phyloP scores from a whole-genome alignment of 495 filamentous ascomycete genomes.

The Xylaria nigripes region DNA sequence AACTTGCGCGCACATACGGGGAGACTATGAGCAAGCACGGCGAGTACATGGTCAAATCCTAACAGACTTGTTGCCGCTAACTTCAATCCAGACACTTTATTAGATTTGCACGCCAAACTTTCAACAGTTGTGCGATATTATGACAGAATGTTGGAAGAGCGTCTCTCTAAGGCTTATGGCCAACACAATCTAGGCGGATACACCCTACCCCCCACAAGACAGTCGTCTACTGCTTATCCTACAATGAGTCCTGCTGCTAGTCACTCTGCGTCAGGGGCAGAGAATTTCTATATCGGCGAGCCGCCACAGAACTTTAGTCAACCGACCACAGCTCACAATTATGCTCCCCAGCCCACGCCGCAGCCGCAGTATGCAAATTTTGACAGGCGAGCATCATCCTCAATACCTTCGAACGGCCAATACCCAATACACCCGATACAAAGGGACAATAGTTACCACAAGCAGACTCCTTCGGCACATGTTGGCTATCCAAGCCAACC shows the following conservation, averaged over 20 bases:
- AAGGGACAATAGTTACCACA: conserved; percentile 38
- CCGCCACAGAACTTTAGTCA: conserved; percentile 45
- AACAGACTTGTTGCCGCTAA: conserved; percentile 12
- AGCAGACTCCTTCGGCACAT: conserved; percentile 22
- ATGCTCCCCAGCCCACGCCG: conserved; percentile 29
- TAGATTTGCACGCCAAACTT: conserved; percentile 90
- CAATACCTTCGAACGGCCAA: conserved; percentile 25
- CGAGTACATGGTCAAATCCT: conserved; percentile 32
- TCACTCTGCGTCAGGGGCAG: conserved; percentile 48
- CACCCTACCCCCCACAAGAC: conserved; percentile 39
- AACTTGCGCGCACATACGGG: conserved; percentile 90
- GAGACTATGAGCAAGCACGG: conserved; percentile 99
- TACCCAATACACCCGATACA: conserved; percentile 44
- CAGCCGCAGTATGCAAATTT: conserved; percentile 31
- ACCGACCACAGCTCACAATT: conserved; percentile 31
- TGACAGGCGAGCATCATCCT: conserved; percentile 33
- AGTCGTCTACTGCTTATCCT: conserved; percentile 60
- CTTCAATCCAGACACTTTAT: conserved; percentile 56
- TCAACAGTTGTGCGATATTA: conserved; percentile 98
- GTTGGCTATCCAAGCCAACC: conserved; percentile 30
- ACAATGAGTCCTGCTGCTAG: conserved; percentile 41
- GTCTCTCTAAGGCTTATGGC: conserved; percentile 83
- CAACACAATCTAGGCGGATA: conserved; percentile 61
- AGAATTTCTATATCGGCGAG: conserved; percentile 75
- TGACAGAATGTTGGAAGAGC: conserved; percentile 94